Base-by-base conservation (phyloP, 2,329 filamentous ascomycete species). In the Trichothecium sympodiale region DNA sequence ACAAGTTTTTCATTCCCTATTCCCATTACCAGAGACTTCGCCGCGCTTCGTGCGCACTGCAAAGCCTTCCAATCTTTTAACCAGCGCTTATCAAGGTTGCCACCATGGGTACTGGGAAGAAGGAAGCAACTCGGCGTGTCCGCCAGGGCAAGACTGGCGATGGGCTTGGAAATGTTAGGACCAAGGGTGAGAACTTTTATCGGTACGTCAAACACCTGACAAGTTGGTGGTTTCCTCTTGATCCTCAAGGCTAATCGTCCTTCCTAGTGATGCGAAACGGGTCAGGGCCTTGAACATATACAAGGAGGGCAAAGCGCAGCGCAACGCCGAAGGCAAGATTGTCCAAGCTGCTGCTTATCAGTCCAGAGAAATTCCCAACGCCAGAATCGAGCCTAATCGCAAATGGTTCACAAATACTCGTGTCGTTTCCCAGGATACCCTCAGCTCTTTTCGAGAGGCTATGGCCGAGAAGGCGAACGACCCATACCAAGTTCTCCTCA, bases 151-250 rank as follows among this genome's bases (percentile, higher is more conserved):
- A 88, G 65, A 74, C 74, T 34, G 74, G 75, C 46, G 82, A 91
- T 76, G 86, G 86, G 57, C 86, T 94, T 76, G 78, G 65, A 51
- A 96, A 96, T 65, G 84, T 96, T 54, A 85, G 80, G 52, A 71
- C 78, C 50, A 98, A 98, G 67, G 91, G 91, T 64, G 89, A 96
- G 71, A 96, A 96, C 69, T 98, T 96, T 67, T 96, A 96, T 68
- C 78, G 84, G 71, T 81, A 65, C 46, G 69, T 31, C 17, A 14
- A 29, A 6, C 13, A 16, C 28, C 13, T 7, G 15, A 17, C 12
- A 9, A 30, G 8, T 13, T 9, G 13, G n/a, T n/a, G n/a, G 10
- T 6, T 25, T 25, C 20, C 20, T 25, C 20, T 25, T 26, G 17
- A 4, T 26, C 16, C 9, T 12, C 13, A 26, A 17, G 5, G n/a